Evolutionary conservation across 371 early-diverging fungal species (phyloP).

Genomic region (Choanephora cucurbitarum): DNA sequence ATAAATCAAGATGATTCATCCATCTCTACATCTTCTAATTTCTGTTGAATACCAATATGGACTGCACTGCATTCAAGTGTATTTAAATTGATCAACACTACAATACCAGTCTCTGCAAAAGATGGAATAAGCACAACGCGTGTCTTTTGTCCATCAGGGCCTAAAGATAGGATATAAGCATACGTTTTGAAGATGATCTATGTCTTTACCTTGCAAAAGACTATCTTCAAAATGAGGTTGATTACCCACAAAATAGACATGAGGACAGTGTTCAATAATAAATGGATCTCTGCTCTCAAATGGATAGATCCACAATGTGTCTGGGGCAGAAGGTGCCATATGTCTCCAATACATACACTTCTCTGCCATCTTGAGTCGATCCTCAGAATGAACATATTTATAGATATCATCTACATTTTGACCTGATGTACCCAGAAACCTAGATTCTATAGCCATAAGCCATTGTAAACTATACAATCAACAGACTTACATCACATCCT

Average conservation of each 20-base stretch:
- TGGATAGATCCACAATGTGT: constrained; percentile 92
- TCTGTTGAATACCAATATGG: constrained; percentile 23
- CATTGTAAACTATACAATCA: too few species aligned
- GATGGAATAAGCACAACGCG: constrained; percentile 70
- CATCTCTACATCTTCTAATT: constrained; percentile 7
- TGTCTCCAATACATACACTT: constrained; percentile 79
- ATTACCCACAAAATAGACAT: constrained; percentile 91
- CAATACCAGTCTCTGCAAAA: constrained; percentile 59
- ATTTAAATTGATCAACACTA: constrained; percentile 64
- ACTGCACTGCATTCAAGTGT: constrained; percentile 65
- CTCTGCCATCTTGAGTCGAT: constrained; percentile 71
- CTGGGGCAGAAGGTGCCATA: constrained; percentile 91
- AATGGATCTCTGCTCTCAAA: constrained; percentile 86
- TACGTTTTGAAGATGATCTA: too few species aligned
- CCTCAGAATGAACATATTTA: constrained; percentile 58
- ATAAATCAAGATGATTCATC: constrained; percentile 6
- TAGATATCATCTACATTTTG: constrained; percentile 87
- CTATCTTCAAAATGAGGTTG: constrained; percentile 76
- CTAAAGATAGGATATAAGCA: constrained; percentile 26
- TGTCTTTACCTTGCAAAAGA: constrained; percentile 57
- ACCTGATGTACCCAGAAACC: constrained; percentile 80
- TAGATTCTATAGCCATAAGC: too few species aligned
- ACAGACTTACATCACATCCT: constrained; percentile 61
- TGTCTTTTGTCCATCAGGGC: constrained; percentile 52
- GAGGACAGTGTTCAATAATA: constrained; percentile 69